phyloP scores from a whole-genome alignment of 306 rosid species.

The Cyclanthera cordifolia region DNA sequence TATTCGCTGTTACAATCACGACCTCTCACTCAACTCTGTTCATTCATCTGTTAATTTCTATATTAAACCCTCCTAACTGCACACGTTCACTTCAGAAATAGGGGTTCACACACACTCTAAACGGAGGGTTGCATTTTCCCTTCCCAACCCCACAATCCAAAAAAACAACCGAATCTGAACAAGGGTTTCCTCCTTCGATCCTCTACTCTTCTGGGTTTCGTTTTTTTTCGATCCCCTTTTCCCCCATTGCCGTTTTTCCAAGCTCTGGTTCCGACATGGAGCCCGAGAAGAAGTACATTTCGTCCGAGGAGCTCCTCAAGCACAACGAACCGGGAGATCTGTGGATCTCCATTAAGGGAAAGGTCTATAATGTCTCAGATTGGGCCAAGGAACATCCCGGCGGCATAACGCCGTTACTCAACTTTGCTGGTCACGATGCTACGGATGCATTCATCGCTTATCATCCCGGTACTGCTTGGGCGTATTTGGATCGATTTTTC shows the following conservation, averaged over 20 bases:
- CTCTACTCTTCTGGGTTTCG: background rate
- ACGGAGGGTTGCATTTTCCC: background rate
- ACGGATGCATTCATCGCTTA: constrained; percentile 31
- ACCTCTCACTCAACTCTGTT: background rate
- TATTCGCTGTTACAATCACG: constrained; percentile 9
- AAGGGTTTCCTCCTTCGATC: background rate
- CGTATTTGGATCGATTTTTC: constrained; percentile 16
- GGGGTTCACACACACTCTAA: background rate
- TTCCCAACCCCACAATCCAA: background rate
- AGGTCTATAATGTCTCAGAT: constrained; percentile 26
- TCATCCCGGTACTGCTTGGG: constrained; percentile 29
- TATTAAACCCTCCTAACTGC: background rate
- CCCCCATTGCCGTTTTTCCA: background rate
- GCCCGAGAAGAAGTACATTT: constrained; percentile 20
- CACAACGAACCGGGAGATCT: constrained; percentile 25
- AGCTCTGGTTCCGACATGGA: constrained; percentile 5
- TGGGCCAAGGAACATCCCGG: constrained; percentile 31
- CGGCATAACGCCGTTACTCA: constrained; percentile 15
- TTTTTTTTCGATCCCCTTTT: background rate
- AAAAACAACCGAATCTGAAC: background rate
- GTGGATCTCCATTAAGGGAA: constrained; percentile 33
- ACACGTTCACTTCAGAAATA: background rate
- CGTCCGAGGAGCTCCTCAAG: constrained; percentile 21
- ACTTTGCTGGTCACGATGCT: constrained; percentile 23
- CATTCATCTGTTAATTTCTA: background rate